Evolutionary conservation across 2,329 filamentous ascomycete genomes (phyloP), one percentile per base, ranked within the genome.

Genomic region (Corinectria fuckeliana): DNA sequence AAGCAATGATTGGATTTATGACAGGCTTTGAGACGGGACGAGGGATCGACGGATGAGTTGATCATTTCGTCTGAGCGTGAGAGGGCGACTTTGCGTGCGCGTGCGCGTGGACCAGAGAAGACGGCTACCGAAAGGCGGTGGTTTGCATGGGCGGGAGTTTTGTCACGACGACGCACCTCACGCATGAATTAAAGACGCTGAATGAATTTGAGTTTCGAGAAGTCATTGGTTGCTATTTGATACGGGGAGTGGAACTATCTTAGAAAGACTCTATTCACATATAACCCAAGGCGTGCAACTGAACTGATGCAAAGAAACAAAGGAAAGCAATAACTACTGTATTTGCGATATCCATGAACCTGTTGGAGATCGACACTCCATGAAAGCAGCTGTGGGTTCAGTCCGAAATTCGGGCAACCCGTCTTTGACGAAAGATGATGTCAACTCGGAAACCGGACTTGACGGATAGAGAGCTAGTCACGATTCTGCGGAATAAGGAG

Each of bases 111-210:
- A n/a, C n/a, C n/a, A n/a, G n/a, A n/a, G n/a, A n/a, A 56, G 53
- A 48, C 36, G 53, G 56, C 59, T 52, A 51, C 47, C 58, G 55
- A 60, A 52, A 47, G 53, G 42, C 61, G 58, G 61, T 50, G 28
- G 45, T 61, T 65, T 70, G 64, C 65, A 64, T 63, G 50, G 65
- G 67, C 57, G 57, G 61, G 59, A 59, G 60, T 61, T 65, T 69
- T 71, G 61, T 71, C 60, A 73, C 69, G 69, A 72, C 62, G 65
- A 66, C 62, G 62, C 65, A 71, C 60, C 62, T 67, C 59, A 69
- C 61, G 63, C 60, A 72, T 63, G 67, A 67, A 61, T 56, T 55
- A 61, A 63, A 70, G n/a, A 79, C 83, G 58, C 30, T 59, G 51
- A 62, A 68, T 58, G 60, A 64, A 53, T 55, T n/a, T 55, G 51